These are phyloP conservation scores for Sugiyamaella paludigena DNA, from an alignment of 1,139 yeast genomes.

Conservation along the genomic window DNA sequence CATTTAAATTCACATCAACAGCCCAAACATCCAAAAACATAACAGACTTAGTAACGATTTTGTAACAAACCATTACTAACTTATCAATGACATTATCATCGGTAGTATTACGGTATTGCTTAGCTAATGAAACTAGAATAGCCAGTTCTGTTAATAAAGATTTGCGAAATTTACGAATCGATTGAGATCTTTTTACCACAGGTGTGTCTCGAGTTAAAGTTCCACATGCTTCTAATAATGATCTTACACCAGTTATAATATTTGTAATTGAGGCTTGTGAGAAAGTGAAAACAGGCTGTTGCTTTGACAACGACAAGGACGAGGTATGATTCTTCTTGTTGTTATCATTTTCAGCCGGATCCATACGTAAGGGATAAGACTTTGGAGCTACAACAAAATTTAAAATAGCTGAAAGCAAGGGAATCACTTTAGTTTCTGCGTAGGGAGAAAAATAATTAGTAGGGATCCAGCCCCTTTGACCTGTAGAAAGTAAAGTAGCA, in stretches of 20 bases:
- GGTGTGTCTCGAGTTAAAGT: conserved; percentile 83
- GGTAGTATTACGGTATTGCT: conserved; percentile 72
- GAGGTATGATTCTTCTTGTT: background rate
- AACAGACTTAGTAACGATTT: conserved; percentile 70
- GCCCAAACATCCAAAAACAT: conserved; percentile 74
- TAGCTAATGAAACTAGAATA: conserved; percentile 80
- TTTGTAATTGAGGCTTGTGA: conserved; percentile 48
- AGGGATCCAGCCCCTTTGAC: conserved; percentile 94
- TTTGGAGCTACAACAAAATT: conserved; percentile 67
- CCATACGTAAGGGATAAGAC: conserved; percentile 27
- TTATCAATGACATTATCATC: conserved; percentile 65
- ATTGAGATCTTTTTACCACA: conserved; percentile 66
- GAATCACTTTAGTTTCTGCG: conserved; percentile 50
- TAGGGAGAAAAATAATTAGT: conserved; percentile 71
- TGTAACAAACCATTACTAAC: conserved; percentile 67
- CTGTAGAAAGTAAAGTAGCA: conserved; percentile 70
- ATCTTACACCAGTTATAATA: conserved; percentile 81
- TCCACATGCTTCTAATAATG: conserved; percentile 70
- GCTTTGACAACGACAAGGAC: background rate
- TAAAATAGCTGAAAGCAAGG: conserved; percentile 71
- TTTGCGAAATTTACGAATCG: conserved; percentile 73
- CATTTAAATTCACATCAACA: conserved; percentile 42
- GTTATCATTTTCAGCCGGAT: conserved; percentile 4
- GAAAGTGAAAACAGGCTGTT: conserved; percentile 30
- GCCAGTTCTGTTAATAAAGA: conserved; percentile 88